A percentile compares a stretch with the other conserved stretches of the same genome.
phyloP scores from a whole-genome alignment of 768 basidiomycete species.

The Mycena floridula region DNA sequence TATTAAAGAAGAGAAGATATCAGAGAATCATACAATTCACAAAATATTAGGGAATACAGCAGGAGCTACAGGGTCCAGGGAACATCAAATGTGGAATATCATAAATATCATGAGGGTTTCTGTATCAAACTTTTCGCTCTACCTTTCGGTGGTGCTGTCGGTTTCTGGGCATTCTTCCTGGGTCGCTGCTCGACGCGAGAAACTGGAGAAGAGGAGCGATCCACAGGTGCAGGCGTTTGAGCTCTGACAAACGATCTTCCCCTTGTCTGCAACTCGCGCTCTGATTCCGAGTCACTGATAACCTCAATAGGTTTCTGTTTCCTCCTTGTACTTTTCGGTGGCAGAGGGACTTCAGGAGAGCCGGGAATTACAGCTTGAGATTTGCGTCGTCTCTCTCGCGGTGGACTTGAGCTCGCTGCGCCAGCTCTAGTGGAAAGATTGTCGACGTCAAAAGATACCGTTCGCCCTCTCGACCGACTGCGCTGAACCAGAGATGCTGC shows the following conservation, averaged over 20 bases:
- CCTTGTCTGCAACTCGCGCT: not conserved
- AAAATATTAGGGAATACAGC: too few species aligned
- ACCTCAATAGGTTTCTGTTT: not conserved
- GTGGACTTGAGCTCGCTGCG: not conserved
- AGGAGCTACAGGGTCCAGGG: too few species aligned
- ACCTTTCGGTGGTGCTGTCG: too few species aligned
- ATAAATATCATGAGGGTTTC: too few species aligned
- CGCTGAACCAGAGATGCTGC: conserved; percentile 35
- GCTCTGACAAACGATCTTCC: not conserved
- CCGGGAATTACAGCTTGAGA: not conserved
- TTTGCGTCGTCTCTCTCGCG: not conserved
- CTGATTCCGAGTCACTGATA: not conserved
- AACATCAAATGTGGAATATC: too few species aligned
- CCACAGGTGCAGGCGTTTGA: conserved; percentile 1
- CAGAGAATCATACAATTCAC: too few species aligned
- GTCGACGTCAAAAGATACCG: conserved; percentile 42
- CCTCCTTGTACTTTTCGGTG: not conserved
- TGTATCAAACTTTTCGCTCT: too few species aligned
- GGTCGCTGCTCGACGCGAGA: too few species aligned
- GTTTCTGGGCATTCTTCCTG: too few species aligned
- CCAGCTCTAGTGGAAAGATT: conserved; percentile 5
- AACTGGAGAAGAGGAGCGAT: too few species aligned
- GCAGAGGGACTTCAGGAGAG: not conserved
- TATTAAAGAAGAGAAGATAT: too few species aligned
- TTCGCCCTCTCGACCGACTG: conserved; percentile 48